phyloP scores from a whole-genome alignment of 768 basidiomycete species.

The Pulveroboletus ravenelii region DNA sequence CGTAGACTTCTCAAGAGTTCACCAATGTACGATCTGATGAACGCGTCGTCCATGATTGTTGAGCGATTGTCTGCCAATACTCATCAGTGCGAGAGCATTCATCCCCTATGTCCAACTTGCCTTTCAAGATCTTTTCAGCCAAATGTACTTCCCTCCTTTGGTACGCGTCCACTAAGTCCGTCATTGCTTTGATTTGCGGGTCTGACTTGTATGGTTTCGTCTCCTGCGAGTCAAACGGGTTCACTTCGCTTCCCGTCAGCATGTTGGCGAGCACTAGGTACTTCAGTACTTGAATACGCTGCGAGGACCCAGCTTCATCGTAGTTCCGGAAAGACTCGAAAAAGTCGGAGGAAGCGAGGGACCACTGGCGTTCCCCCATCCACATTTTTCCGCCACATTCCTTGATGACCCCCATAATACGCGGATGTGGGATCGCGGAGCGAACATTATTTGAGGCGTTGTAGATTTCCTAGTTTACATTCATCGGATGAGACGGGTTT shows the following conservation, averaged over 20 bases:
- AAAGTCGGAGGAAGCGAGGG: conserved; percentile 94
- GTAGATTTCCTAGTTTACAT: conserved; percentile 82
- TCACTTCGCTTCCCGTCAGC: conserved; percentile 97
- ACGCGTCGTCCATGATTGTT: conserved; percentile 94
- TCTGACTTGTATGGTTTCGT: conserved; percentile 98
- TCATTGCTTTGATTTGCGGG: conserved; percentile 97
- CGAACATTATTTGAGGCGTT: conserved; percentile 90
- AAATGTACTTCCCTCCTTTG: conserved; percentile 93
- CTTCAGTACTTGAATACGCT: conserved; percentile 96
- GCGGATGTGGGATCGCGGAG: conserved; percentile 95
- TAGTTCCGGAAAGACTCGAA: conserved; percentile 99
- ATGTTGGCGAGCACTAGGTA: conserved; percentile 97
- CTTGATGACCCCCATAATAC: conserved; percentile 98
- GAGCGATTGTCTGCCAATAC: conserved; percentile 69
- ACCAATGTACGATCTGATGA: conserved; percentile 94
- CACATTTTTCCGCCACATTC: conserved; percentile 99
- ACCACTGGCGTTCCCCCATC: conserved; percentile 99
- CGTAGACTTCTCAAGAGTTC: conserved; percentile 91
- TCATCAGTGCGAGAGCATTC: neutral
- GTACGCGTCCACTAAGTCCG: conserved; percentile 93
- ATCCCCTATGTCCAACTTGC: conserved; percentile 37
- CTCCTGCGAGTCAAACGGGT: conserved; percentile 99
- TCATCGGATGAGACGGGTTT: neutral
- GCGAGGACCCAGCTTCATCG: conserved; percentile 95
- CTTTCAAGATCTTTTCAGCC: conserved; percentile 93